Conservation (phyloP, 2,329 filamentous ascomycete species). For the Hypoxylon sp. region DNA sequence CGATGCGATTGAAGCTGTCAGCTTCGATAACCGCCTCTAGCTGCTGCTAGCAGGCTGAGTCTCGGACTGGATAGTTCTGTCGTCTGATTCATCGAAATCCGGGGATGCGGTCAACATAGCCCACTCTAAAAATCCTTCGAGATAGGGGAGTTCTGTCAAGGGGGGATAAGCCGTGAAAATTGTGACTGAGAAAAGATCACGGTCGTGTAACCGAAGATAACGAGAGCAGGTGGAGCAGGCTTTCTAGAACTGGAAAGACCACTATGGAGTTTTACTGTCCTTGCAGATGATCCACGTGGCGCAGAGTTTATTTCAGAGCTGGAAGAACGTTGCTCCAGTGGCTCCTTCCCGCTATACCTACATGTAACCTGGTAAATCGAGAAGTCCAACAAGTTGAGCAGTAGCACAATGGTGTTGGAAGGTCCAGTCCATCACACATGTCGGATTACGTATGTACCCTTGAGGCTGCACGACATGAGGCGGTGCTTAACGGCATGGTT, state of each 20-base stretch:
- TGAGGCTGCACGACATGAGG: constrained; percentile 6
- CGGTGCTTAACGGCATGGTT: not conserved
- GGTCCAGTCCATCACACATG: constrained; percentile 6
- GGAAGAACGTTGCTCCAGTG: constrained; percentile 22
- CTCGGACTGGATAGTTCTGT: not conserved
- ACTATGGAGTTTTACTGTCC: constrained; percentile 22
- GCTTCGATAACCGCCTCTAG: constrained; percentile 12
- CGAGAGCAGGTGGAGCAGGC: not conserved
- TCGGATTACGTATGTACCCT: constrained; percentile 2
- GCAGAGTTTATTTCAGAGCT: constrained; percentile 9
- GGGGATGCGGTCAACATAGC: constrained; percentile 10
- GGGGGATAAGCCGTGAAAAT: constrained; percentile 17
- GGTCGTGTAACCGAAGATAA: not conserved
- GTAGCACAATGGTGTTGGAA: not conserved
- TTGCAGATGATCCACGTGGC: constrained; percentile 36
- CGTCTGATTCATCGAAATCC: constrained; percentile 3
- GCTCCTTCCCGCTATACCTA: not conserved
- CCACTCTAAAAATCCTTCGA: constrained; percentile 22
- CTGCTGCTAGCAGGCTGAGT: not conserved
- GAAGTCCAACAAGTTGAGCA: not conserved
- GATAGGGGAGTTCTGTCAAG: constrained; percentile 9
- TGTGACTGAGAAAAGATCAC: constrained; percentile 2
- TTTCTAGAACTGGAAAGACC: constrained; percentile 14
- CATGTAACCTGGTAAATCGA: not conserved
- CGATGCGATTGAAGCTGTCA: constrained; percentile 25